Conservation (phyloP, 1,284 basidiomycete genomes). For the Kwoniella shivajii region DNA sequence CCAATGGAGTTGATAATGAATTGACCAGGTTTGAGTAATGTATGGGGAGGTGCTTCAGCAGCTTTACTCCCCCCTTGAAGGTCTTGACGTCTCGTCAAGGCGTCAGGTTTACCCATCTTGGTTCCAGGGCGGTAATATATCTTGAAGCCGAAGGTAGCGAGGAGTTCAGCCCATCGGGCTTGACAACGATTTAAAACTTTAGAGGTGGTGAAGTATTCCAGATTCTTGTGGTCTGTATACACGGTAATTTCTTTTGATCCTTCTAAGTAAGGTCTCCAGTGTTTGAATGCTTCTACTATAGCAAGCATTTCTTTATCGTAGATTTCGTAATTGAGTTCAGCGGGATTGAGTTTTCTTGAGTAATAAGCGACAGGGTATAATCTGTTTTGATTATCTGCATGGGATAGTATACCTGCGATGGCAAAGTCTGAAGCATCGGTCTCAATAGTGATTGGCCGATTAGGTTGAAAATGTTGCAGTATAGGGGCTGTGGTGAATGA, state of each 20-base stretch:
- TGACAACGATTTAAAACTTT: slow-evolving; percentile 55
- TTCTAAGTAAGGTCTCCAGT: slow-evolving; percentile 56
- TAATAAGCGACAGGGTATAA: slow-evolving; percentile 52
- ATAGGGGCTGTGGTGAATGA: slow-evolving; percentile 51
- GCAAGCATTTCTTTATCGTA: slow-evolving; percentile 60
- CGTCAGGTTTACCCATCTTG: slow-evolving; percentile 50
- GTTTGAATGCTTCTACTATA: slow-evolving; percentile 53
- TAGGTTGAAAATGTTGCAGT: slow-evolving; percentile 51
- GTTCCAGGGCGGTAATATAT: slow-evolving; percentile 55
- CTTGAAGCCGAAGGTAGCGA: slow-evolving; percentile 53
- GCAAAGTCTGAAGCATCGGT: slow-evolving; percentile 46
- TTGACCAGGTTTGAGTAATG: too few species aligned
- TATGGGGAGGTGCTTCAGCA: too few species aligned
- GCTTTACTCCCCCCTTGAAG: too few species aligned
- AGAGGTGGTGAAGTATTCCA: slow-evolving; percentile 54
- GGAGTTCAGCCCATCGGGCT: slow-evolving; percentile 53
- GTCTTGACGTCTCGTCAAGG: slow-evolving; percentile 54
- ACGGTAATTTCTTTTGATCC: slow-evolving; percentile 47
- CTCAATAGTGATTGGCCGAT: slow-evolving; percentile 38
- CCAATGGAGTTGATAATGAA: too few species aligned
- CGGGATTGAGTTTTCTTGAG: slow-evolving; percentile 41
- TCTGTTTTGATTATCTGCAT: slow-evolving; percentile 29
- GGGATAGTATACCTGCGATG: slow-evolving; percentile 41
- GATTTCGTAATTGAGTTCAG: slow-evolving; percentile 59
- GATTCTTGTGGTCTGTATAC: slow-evolving; percentile 58